A percentile compares a stretch with the other conserved stretches of the same genome.
Evolutionary conservation across 257 asterid genomes (phyloP).

Genomic region (Agastache rugosa): DNA sequence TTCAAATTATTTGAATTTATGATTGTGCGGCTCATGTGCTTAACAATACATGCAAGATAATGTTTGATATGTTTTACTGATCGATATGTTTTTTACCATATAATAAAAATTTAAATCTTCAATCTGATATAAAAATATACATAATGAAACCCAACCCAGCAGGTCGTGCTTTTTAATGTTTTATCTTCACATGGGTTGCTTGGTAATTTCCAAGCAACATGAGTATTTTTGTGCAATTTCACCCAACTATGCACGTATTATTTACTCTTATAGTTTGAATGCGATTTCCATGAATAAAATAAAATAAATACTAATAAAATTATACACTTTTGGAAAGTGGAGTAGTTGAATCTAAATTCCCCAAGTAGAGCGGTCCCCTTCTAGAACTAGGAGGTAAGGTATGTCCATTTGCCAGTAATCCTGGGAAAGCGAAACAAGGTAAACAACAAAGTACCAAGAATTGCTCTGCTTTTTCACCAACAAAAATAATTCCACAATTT

Average conservation of each 20-base stretch:
- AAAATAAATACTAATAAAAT: not conserved
- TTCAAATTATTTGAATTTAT: too few relatives aligned
- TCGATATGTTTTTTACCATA: too few relatives aligned
- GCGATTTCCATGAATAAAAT: not conserved
- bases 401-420: conserved; percentile 33
- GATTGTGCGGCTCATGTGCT: too few relatives aligned
- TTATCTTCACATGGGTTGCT: conserved; percentile 25
- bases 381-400: not conserved
- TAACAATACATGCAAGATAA: too few relatives aligned
- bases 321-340: conserved; percentile 33
- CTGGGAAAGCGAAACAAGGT: conserved; percentile 18
- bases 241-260: not conserved
- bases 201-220: not conserved
- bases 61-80: too few relatives aligned
- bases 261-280: not conserved
- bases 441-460: conserved; percentile 9
- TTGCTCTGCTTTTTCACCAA: not conserved
- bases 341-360: conserved; percentile 36
- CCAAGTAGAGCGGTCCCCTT: conserved; percentile 19
- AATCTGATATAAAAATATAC: too few relatives aligned
- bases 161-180: not conserved
- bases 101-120: too few relatives aligned
- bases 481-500: too few relatives aligned
- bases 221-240: not conserved
- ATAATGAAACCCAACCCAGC: too few relatives aligned